These are phyloP conservation scores for Backusella parvicylindrica DNA, from an alignment of 192 early-diverging fungal genomes.

Conservation along the genomic window DNA sequence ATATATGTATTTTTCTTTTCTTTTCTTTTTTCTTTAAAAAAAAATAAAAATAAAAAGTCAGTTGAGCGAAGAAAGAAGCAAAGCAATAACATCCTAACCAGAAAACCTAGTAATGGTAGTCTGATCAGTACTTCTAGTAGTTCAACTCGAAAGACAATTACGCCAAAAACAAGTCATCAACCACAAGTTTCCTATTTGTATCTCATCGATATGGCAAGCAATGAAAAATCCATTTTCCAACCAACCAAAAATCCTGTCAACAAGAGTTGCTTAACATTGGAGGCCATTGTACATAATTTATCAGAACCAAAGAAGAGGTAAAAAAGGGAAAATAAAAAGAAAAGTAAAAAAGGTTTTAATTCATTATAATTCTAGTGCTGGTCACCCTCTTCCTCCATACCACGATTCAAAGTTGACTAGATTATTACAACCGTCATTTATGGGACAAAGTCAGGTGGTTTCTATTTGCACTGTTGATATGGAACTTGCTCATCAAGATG, in stretches of 20 bases:
- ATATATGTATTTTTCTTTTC: background rate
- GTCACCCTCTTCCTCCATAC: conserved; percentile 9
- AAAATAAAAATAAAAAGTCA: background rate
- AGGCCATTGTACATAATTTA: conserved; percentile 15
- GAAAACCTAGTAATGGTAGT: background rate
- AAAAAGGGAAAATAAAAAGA: too few species aligned
- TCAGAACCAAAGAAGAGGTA: conserved; percentile 9
- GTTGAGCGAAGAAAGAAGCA: background rate
- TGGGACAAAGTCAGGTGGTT: background rate
- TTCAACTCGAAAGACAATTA: background rate
- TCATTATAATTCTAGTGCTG: background rate
- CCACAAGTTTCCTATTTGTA: conserved; percentile 9
- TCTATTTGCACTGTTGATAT: conserved; percentile 9
- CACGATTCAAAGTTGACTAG: conserved; percentile 9
- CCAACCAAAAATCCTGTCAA: background rate
- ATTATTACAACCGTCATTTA: conserved; percentile 4
- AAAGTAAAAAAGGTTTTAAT: background rate
- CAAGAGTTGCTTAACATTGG: conserved; percentile 9
- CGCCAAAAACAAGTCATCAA: background rate
- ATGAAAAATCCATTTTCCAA: conserved; percentile 9
- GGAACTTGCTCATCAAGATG: background rate
- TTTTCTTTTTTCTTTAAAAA: too few species aligned
- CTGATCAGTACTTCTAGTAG: background rate
- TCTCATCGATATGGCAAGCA: conserved; percentile 6
- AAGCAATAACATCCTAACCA: background rate